Percentiles rank a stretch among this genome's conserved stretches.
Evolutionary conservation across 768 basidiomycete genomes (phyloP).

Genomic region (Omphalotus guepiniiformis): DNA sequence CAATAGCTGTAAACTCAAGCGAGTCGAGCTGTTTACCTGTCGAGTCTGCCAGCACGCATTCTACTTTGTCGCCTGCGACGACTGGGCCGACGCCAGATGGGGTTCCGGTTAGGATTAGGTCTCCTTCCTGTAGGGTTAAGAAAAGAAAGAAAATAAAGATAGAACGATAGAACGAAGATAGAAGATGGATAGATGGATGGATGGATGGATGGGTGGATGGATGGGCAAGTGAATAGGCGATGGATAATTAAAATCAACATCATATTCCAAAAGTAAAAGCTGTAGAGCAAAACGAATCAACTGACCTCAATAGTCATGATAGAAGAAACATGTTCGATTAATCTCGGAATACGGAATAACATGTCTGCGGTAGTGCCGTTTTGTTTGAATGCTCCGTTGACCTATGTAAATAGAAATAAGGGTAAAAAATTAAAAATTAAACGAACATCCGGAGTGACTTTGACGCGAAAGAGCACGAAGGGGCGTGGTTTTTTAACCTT

Average conservation of each 20-base stretch:
- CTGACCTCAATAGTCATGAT: slow-evolving; percentile 96
- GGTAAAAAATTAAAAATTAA: not conserved
- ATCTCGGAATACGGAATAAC: slow-evolving; percentile 86
- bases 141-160: not conserved
- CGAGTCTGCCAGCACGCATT: slow-evolving; percentile 62
- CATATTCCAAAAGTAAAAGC: not conserved
- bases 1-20: slow-evolving; percentile 61
- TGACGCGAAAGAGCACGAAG: not conserved
- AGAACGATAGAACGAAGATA: not conserved
- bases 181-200: not conserved
- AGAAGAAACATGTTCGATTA: slow-evolving; percentile 88
- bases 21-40: slow-evolving; percentile 52
- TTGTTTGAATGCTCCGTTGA: slow-evolving; percentile 83
- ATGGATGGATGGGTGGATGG: not conserved
- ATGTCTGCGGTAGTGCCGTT: slow-evolving; percentile 83
- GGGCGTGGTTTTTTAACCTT: no score
- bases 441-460: not conserved
- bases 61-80: slow-evolving; percentile 69
- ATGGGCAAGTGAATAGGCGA: no score
- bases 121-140: slow-evolving; percentile 64
- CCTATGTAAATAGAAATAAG: slow-evolving; percentile 35
- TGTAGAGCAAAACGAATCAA: slow-evolving; percentile 14
- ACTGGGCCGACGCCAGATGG: slow-evolving; percentile 88
- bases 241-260: no score
- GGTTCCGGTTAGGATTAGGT: slow-evolving; percentile 88